Evolutionary conservation across 495 filamentous ascomycete genomes (phyloP).

Genomic region (Penicillium soppii): DNA sequence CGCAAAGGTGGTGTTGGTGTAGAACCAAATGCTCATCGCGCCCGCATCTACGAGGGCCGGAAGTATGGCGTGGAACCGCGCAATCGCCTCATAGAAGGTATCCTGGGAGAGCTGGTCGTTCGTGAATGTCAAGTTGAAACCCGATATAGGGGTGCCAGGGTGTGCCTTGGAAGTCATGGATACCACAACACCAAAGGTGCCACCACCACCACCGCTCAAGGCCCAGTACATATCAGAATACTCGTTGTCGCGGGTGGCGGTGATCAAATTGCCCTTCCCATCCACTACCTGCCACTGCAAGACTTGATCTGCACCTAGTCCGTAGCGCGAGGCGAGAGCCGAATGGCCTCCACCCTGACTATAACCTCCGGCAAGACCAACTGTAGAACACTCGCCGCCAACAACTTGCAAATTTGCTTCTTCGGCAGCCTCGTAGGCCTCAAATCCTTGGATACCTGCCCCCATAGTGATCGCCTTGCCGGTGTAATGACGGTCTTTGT

Average conservation of each 20-base stretch:
- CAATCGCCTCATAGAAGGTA: slow-evolving; percentile 41
- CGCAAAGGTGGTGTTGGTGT: slow-evolving; percentile 46
- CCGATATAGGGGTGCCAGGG: slow-evolving; percentile 34
- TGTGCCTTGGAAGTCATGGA: slow-evolving; percentile 50
- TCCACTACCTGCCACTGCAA: slow-evolving; percentile 63
- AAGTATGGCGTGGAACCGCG: slow-evolving; percentile 38
- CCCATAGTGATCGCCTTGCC: slow-evolving; percentile 55
- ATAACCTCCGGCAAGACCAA: slow-evolving; percentile 54
- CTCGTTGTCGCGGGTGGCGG: slow-evolving; percentile 50
- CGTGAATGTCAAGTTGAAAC: slow-evolving; percentile 31
- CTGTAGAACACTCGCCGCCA: slow-evolving; percentile 34
- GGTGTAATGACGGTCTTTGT: slow-evolving; percentile 34
- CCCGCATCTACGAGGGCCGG: slow-evolving; percentile 51
- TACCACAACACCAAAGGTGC: slow-evolving; percentile 62
- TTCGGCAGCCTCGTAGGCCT: slow-evolving; percentile 47
- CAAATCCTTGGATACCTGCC: slow-evolving; percentile 49
- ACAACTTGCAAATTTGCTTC: slow-evolving; percentile 20
- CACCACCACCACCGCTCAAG: slow-evolving; percentile 62
- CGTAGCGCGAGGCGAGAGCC: slow-evolving; percentile 49
- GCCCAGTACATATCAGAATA: slow-evolving; percentile 68
- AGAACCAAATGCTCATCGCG: slow-evolving; percentile 51
- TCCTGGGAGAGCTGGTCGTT: slow-evolving; percentile 31
- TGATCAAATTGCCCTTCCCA: slow-evolving; percentile 45
- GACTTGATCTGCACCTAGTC: slow-evolving; percentile 62
- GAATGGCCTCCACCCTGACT: slow-evolving; percentile 62